Evolutionary conservation across 2,329 filamentous ascomycete genomes (phyloP).

Genomic region (Trichoderma oligosporum): DNA sequence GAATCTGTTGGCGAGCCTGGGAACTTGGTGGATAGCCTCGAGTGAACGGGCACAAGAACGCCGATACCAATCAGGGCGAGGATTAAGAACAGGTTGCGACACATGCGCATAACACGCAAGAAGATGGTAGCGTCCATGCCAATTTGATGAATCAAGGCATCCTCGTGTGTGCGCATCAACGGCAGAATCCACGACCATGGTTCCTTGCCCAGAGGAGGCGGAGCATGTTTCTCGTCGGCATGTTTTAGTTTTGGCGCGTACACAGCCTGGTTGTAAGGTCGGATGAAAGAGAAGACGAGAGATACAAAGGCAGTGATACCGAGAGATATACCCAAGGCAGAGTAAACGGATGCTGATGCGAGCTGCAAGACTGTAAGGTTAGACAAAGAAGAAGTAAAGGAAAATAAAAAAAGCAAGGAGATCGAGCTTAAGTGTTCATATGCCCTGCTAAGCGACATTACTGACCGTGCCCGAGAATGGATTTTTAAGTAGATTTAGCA

Average conservation of each 20-base stretch:
- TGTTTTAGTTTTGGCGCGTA: conserved; percentile 94
- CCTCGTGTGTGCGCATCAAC: conserved; percentile 72
- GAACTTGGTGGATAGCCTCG: conserved; percentile 42
- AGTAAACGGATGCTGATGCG: conserved; percentile 58
- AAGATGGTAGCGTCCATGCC: conserved; percentile 92
- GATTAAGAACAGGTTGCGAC: conserved; percentile 78
- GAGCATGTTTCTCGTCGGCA: conserved; percentile 83
- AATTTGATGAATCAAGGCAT: conserved; percentile 72
- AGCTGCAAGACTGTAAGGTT: conserved; percentile 25
- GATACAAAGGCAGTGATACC: conserved; percentile 70
- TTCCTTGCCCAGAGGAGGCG: conserved; percentile 81
- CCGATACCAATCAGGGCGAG: conserved; percentile 69
- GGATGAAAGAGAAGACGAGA: conserved; percentile 79
- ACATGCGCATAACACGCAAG: conserved; percentile 84
- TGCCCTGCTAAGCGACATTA: not conserved
- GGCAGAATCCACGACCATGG: conserved; percentile 83
- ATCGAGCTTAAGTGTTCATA: conserved; percentile 22
- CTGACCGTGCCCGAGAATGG: conserved; percentile 48
- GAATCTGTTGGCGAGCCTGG: conserved; percentile 8
- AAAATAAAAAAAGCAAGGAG: not conserved
- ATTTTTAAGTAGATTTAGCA: conserved; percentile 48
- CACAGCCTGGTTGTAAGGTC: conserved; percentile 85
- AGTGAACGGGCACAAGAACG: conserved; percentile 78
- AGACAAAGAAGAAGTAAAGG: not conserved
- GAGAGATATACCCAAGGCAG: conserved; percentile 76